Evolutionary conservation across 2,329 filamentous ascomycete species (phyloP).

Genomic region (Aurifilum marmelostoma): DNA sequence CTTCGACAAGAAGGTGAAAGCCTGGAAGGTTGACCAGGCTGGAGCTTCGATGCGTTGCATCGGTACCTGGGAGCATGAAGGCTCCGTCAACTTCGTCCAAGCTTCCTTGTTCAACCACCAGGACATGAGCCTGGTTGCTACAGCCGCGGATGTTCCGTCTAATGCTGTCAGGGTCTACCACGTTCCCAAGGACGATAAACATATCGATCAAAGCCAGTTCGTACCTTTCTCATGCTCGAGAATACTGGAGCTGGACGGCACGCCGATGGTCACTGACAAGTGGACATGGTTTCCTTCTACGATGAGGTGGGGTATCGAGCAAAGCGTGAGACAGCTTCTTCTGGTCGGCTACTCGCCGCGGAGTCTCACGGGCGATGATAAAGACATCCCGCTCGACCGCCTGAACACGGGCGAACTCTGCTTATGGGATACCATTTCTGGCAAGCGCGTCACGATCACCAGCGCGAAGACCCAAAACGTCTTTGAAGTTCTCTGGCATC

Average conservation of each 20-base stretch:
- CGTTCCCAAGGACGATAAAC: slow-evolving; percentile 40
- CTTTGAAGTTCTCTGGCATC: slow-evolving; percentile 68
- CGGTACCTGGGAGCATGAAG: slow-evolving; percentile 59
- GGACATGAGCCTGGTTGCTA: slow-evolving; percentile 54
- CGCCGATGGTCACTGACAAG: slow-evolving; percentile 43
- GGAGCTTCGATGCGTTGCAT: slow-evolving; percentile 47
- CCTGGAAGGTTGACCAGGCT: slow-evolving; percentile 52
- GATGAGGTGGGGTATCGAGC: slow-evolving; percentile 61
- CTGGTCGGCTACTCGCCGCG: slow-evolving; percentile 67
- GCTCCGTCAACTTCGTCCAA: slow-evolving; percentile 66
- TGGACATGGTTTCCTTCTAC: slow-evolving; percentile 68
- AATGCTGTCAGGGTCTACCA: slow-evolving; percentile 62
- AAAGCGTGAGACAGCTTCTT: slow-evolving; percentile 53
- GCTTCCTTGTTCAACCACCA: slow-evolving; percentile 49
- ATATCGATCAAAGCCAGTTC: slow-evolving; percentile 42
- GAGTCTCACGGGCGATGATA: slow-evolving; percentile 54
- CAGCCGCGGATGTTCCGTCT: slow-evolving; percentile 58
- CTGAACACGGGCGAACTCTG: slow-evolving; percentile 62
- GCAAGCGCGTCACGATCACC: slow-evolving; percentile 50
- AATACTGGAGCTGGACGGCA: slow-evolving; percentile 37
- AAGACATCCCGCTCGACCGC: slow-evolving; percentile 62
- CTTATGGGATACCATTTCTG: slow-evolving; percentile 57
- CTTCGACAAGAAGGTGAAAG: slow-evolving; percentile 64
- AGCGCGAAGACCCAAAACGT: slow-evolving; percentile 61
- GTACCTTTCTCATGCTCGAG: slow-evolving; percentile 47